A percentile compares a stretch with the other conserved stretches of the same genome.
These are phyloP conservation scores for Helminthosporium solani DNA, from an alignment of 2,329 filamentous ascomycete genomes.

Conservation along the genomic window DNA sequence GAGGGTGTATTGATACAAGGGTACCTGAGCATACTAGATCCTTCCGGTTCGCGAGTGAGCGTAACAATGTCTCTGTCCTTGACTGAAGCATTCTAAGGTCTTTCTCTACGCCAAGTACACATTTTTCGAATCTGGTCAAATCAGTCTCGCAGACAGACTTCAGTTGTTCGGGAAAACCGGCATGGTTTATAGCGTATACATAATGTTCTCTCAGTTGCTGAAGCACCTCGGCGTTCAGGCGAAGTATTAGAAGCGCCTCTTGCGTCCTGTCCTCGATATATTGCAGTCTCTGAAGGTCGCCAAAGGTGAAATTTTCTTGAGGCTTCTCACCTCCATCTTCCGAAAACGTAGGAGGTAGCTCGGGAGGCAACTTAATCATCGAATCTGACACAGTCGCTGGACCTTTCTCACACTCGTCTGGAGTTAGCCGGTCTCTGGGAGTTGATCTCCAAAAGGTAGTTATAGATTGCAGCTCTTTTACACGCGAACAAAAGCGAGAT, in stretches of 20 bases:
- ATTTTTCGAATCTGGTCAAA: conserved; percentile 13
- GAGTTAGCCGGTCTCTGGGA: background rate
- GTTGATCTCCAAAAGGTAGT: too few species aligned
- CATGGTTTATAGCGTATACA: conserved; percentile 2
- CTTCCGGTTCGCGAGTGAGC: conserved; percentile 19
- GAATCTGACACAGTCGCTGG: background rate
- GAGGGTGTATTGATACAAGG: background rate
- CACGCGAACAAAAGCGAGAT: background rate
- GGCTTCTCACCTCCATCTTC: conserved; percentile 1
- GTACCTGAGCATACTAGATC: conserved; percentile 15
- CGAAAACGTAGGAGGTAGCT: conserved; percentile 2
- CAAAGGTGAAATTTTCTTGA: conserved; percentile 19
- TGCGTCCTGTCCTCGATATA: conserved; percentile 42
- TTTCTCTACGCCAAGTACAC: conserved; percentile 11
- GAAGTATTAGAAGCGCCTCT: conserved; percentile 34
- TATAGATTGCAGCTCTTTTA: background rate
- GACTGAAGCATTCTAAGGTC: conserved; percentile 16
- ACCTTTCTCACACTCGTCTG: background rate
- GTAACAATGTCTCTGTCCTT: conserved; percentile 16
- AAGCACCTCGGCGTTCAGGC: conserved; percentile 37
- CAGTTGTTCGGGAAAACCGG: conserved; percentile 7
- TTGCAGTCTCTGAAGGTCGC: conserved; percentile 37
- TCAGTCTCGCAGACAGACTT: conserved; percentile 6
- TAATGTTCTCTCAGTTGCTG: conserved; percentile 19
- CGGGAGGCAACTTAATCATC: background rate